A percentile compares a stretch with the other conserved stretches of the same genome.
phyloP scores from a whole-genome alignment of 768 basidiomycete species.

The Cystofilobasidium bisporidii region DNA sequence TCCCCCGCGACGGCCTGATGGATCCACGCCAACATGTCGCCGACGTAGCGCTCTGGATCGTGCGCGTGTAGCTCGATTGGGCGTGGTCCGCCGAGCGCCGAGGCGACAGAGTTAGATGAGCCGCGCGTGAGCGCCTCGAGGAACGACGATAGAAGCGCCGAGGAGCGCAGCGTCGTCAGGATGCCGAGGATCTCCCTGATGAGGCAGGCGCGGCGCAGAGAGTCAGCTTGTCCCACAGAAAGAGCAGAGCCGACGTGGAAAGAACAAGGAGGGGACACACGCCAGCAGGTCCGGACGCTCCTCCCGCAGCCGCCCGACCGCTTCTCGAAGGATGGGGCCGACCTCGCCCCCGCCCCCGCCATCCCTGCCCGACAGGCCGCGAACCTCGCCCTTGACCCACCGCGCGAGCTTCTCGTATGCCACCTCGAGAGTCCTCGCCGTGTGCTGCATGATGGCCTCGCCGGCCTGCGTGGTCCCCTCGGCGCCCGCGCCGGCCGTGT shows the following conservation, averaged over 20 bases:
- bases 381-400: background rate
- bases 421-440: background rate
- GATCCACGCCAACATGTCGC: conserved; percentile 98
- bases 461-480: conserved; percentile 6
- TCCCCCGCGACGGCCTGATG: conserved; percentile 94
- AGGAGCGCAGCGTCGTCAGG: conserved; percentile 73
- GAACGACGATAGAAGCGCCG: conserved; percentile 69
- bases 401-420: conserved; percentile 1
- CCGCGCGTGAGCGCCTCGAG: conserved; percentile 79
- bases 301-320: conserved; percentile 60
- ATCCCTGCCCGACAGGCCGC: background rate
- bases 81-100: conserved; percentile 54
- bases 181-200: conserved; percentile 61
- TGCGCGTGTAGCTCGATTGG: conserved; percentile 97
- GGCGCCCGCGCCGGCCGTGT: background rate
- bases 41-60: conserved; percentile 89
- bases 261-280: conserved; percentile 42
- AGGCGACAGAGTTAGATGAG: conserved; percentile 48
- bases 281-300: conserved; percentile 62
- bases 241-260: too few species aligned
- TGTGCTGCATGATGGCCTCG: conserved; percentile 10
- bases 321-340: conserved; percentile 54
- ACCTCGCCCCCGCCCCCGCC: conserved; percentile 49
- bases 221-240: conserved; percentile 7
- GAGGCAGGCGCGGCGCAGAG: background rate